Base-by-base conservation (phyloP, 2,329 filamentous ascomycete genomes). In the Phyllosticta capitalensis region DNA sequence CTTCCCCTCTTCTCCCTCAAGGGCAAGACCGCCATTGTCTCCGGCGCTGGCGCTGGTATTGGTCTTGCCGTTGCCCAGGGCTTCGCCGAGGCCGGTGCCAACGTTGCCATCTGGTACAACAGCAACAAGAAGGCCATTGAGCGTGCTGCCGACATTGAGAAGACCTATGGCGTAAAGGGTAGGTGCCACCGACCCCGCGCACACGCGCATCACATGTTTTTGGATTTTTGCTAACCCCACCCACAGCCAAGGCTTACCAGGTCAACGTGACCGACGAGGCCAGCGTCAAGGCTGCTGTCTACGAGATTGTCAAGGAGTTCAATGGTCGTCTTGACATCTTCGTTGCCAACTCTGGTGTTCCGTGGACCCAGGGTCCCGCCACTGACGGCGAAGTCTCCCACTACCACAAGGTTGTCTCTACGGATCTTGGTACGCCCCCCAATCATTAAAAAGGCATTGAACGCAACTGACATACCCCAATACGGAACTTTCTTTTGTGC, bases 401-500 rank as follows among this genome's bases (percentile, higher is more conserved):
- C 69, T 84, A 84, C 70, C 84, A 91, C 70, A 82, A 85, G 72
- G 89, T 95, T 78, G 81, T 95, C 73, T 83, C 88, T 67, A 86
- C 92, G 68, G 95, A 96, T 74, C 80, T 95, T 66, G 94, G n/a
- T n/a, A n/a, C n/a, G n/a, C n/a, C n/a, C n/a, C n/a, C n/a, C n/a
- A n/a, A n/a, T n/a, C n/a, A n/a, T n/a, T n/a, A n/a, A n/a, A n/a
- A n/a, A n/a, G n/a, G n/a, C n/a, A n/a, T n/a, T n/a, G n/a, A n/a
- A n/a, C n/a, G n/a, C n/a, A n/a, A n/a, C n/a, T n/a, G n/a, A n/a
- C n/a, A n/a, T n/a, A n/a, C n/a, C n/a, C n/a, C n/a, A n/a, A n/a
- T n/a, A 85, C n/a, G 92, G 91, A 12, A 87, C 87, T 48, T 90
- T 88, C 74, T 92, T 89, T 79, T 95, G 90, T 63, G 90, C 90